These are phyloP conservation scores for Oidiodendron maius DNA, from an alignment of 495 filamentous ascomycete genomes.

Conservation along the genomic window DNA sequence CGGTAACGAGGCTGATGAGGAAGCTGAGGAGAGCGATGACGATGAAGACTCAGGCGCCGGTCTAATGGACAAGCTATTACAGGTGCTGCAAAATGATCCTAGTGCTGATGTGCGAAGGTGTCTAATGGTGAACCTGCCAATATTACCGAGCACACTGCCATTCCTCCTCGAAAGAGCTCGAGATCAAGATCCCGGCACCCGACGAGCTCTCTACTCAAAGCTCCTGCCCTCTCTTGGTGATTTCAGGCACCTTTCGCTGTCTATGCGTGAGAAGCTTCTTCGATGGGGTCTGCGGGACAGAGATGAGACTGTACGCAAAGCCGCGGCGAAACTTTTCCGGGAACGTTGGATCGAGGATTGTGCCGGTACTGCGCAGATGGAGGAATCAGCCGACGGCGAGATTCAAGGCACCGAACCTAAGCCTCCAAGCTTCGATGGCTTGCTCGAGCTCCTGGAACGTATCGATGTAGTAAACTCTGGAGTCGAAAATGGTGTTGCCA, in stretches of 20 bases:
- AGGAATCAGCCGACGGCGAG: slow-evolving; percentile 33
- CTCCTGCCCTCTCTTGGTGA: slow-evolving; percentile 87
- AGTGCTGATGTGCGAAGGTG: slow-evolving; percentile 88
- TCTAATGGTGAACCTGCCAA: slow-evolving; percentile 81
- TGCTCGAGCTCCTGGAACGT: slow-evolving; percentile 87
- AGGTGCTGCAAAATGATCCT: slow-evolving; percentile 89
- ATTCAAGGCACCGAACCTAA: slow-evolving; percentile 41
- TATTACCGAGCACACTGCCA: slow-evolving; percentile 74
- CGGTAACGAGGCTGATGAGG: slow-evolving; percentile 71
- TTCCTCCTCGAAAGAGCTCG: slow-evolving; percentile 88
- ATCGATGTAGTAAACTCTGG: slow-evolving; percentile 91
- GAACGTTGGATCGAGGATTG: slow-evolving; percentile 96
- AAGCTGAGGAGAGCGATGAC: slow-evolving; percentile 62
- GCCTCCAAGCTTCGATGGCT: slow-evolving; percentile 61
- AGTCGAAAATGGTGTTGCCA: slow-evolving; percentile 79
- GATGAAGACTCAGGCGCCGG: slow-evolving; percentile 50
- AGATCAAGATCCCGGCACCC: slow-evolving; percentile 77
- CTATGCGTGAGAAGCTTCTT: slow-evolving; percentile 91
- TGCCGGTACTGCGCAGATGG: slow-evolving; percentile 52
- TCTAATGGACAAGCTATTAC: slow-evolving; percentile 75
- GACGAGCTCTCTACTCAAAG: slow-evolving; percentile 80
- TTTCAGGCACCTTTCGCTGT: slow-evolving; percentile 92
- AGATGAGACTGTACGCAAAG: slow-evolving; percentile 90
- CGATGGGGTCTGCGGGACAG: slow-evolving; percentile 93
- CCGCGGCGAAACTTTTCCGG: slow-evolving; percentile 81